Conservation (phyloP, 2,329 filamentous ascomycete species). For the Neopestalotiopsis rosae region DNA sequence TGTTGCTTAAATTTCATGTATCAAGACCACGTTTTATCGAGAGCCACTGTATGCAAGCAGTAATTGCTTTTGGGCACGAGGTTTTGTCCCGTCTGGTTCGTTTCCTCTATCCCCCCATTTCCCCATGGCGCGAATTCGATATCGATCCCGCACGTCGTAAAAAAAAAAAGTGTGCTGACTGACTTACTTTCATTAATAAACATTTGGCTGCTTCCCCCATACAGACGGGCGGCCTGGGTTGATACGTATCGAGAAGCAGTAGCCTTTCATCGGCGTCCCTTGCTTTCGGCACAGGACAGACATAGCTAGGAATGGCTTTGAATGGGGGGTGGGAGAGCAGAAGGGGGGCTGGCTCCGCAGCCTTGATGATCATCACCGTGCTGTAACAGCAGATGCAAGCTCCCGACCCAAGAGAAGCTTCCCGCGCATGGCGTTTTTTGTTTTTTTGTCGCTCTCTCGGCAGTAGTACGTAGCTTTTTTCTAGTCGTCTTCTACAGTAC, state of each 20-base stretch:
- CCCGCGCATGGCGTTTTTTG: constrained; percentile 30
- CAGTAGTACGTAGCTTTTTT: constrained; percentile 21
- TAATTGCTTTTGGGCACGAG: constrained; percentile 5
- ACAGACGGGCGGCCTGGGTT: background rate
- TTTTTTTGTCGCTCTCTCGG: constrained; percentile 25
- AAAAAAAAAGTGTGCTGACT: background rate
- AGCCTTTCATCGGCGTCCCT: background rate
- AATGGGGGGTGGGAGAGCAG: background rate
- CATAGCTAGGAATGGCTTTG: background rate
- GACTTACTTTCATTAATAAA: constrained; percentile 6
- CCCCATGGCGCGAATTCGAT: background rate
- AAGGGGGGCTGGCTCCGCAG: constrained; percentile 2
- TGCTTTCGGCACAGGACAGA: background rate
- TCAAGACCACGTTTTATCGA: constrained; percentile 7
- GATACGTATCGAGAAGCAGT: background rate
- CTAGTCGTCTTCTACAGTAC: background rate
- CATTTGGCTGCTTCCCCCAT: background rate
- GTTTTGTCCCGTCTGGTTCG: background rate
- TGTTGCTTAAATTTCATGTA: constrained; percentile 2
- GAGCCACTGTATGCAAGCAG: constrained; percentile 7
- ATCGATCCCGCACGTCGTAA: background rate
- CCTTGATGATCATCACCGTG: constrained; percentile 18
- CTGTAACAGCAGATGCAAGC: constrained; percentile 23
- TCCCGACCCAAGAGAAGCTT: constrained; percentile 34
- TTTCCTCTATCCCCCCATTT: background rate